phyloP scores from a whole-genome alignment of 225 moss, liverwort and hornwort genomes.

The Thuidium tamariscinum region DNA sequence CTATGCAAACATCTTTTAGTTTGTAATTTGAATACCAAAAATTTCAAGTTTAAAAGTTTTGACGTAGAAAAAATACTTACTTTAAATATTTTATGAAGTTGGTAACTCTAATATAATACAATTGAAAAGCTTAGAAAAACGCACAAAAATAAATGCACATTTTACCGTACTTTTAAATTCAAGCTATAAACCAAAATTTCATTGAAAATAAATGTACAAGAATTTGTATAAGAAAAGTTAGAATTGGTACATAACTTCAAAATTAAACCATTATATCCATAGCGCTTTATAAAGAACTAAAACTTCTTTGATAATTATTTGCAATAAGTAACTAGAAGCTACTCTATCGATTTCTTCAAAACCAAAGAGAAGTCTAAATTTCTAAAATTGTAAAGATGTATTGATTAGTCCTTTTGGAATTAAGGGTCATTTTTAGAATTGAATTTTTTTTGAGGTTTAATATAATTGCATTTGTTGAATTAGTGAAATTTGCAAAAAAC shows the following conservation, averaged over 20 bases:
- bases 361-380: rapidly evolving
- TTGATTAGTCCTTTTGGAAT: neutral
- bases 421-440: neutral
- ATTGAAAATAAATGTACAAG: neutral
- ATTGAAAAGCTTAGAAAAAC: neutral
- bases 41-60: neutral
- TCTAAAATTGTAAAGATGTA: neutral
- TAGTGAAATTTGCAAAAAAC: too few relatives aligned
- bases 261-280: neutral
- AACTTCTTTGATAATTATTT: neutral
- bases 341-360: rapidly evolving
- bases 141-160: rapidly evolving
- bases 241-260: rapidly evolving
- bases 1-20: rapidly evolving
- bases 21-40: neutral
- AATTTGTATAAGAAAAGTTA: neutral
- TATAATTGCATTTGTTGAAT: rapidly evolving
- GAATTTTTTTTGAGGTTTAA: neutral
- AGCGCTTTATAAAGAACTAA: neutral
- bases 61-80: rapidly evolving
- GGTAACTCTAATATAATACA: neutral
- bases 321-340: neutral
- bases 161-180: neutral
- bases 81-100: neutral
- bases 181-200: neutral